Evolutionary conservation across 208 protist species (phyloP).

Genomic region (Crithidia acanthocephali): DNA sequence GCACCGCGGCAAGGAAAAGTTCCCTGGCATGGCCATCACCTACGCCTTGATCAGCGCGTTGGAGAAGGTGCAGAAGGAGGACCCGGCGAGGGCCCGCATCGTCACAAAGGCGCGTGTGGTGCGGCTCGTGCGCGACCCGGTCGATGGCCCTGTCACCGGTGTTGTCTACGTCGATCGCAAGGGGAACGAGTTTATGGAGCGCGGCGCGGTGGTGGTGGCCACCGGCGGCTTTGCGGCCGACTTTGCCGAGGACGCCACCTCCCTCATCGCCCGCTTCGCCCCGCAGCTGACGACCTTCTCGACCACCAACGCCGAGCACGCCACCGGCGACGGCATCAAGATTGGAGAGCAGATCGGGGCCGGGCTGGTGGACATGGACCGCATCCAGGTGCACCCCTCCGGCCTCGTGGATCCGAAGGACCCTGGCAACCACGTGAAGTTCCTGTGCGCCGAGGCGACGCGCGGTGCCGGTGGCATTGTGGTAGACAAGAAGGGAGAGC

Average conservation of each 20-base stretch:
- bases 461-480: conserved; percentile 94
- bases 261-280: conserved; percentile 62
- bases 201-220: conserved; percentile 79
- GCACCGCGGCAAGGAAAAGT: conserved; percentile 74
- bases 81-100: conserved; percentile 38
- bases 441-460: conserved; percentile 95
- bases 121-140: conserved; percentile 49
- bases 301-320: conserved; percentile 90
- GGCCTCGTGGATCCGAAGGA: conserved; percentile 92
- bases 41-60: conserved; percentile 72
- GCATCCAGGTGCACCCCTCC: conserved; percentile 93
- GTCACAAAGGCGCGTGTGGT: conserved; percentile 57
- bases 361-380: conserved; percentile 63
- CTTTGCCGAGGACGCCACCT: conserved; percentile 28
- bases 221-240: conserved; percentile 82
- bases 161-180: conserved; percentile 47
- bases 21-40: conserved; percentile 87
- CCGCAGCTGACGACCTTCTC: conserved; percentile 71
- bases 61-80: conserved; percentile 50
- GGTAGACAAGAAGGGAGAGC: conserved; percentile 43
- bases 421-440: conserved; percentile 83
- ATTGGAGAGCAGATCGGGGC: conserved; percentile 64
- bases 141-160: conserved; percentile 55
- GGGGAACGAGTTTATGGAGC: conserved; percentile 41
- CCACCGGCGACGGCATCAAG: conserved; percentile 84